Percentiles rank a stretch among this genome's conserved stretches.
phyloP scores from a whole-genome alignment of 495 filamentous ascomycete species.

The Tetracladium setigerum region DNA sequence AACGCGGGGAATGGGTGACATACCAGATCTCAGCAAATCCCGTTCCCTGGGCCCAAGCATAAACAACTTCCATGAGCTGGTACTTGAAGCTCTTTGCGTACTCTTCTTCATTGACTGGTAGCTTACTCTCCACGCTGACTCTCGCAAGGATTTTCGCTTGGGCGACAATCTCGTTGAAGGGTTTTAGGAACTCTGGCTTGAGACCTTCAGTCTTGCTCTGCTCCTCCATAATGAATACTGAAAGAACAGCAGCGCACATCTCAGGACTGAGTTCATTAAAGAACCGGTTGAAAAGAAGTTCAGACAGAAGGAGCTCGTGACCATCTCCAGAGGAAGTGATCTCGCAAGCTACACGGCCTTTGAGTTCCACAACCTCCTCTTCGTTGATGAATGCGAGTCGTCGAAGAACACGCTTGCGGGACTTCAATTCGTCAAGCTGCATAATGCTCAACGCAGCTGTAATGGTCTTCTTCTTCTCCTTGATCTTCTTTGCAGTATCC shows the following conservation, averaged over 20 bases:
- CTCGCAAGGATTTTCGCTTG: constrained; percentile 85
- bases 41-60: constrained; percentile 86
- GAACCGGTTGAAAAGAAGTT: constrained; percentile 92
- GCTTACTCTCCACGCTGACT: constrained; percentile 86
- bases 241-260: constrained; percentile 73
- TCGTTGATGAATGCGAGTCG: constrained; percentile 96
- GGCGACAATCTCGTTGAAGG: constrained; percentile 73
- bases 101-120: constrained; percentile 85
- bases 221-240: constrained; percentile 95
- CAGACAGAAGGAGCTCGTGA: constrained; percentile 79
- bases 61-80: constrained; percentile 94
- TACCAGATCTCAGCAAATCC: constrained; percentile 95
- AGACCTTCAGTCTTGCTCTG: constrained; percentile 62
- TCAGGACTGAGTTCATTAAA: constrained; percentile 94
- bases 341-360: constrained; percentile 94
- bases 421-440: constrained; percentile 93
- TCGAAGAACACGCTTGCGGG: constrained; percentile 89
- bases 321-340: constrained; percentile 78
- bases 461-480: constrained; percentile 79
- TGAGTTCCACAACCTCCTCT: constrained; percentile 85
- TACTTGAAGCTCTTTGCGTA: constrained; percentile 82
- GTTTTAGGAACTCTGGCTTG: constrained; percentile 77
- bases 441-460: constrained; percentile 72
- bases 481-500: constrained; percentile 67
- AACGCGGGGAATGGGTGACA: constrained; percentile 23